Conservation (phyloP, 768 basidiomycete species). For the Galerina marginata region DNA sequence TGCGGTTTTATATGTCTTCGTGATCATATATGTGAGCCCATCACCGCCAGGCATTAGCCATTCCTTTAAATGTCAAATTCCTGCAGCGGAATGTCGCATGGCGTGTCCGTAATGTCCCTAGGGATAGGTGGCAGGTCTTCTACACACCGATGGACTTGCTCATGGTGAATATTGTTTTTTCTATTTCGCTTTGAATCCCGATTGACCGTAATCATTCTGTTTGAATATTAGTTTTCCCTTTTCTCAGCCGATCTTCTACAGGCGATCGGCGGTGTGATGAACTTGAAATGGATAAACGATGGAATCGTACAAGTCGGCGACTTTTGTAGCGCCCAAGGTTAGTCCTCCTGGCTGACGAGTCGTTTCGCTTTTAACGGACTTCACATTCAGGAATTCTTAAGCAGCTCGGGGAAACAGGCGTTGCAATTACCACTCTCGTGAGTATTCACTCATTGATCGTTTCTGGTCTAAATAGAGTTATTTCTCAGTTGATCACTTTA, state of each 20-base stretch:
- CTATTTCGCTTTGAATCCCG: too few species aligned
- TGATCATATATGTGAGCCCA: too few species aligned
- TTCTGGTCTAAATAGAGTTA: not conserved
- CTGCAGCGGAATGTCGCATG: too few species aligned
- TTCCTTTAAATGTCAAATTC: too few species aligned
- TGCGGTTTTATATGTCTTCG: too few species aligned
- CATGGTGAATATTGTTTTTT: too few species aligned
- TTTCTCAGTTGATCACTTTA: conserved; percentile 38
- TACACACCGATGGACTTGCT: too few species aligned
- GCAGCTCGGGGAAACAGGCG: conserved; percentile 48
- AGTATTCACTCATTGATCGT: conserved; percentile 2
- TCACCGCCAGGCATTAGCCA: too few species aligned
- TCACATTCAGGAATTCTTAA: conserved; percentile 36
- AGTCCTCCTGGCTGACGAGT: not conserved
- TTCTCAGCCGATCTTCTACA: conserved; percentile 42
- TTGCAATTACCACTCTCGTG: conserved; percentile 47
- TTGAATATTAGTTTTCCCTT: conserved; percentile 25
- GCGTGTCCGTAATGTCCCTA: too few species aligned
- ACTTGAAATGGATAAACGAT: conserved; percentile 40
- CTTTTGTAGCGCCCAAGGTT: conserved; percentile 45
- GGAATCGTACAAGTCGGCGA: conserved; percentile 38
- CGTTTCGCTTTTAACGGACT: too few species aligned
- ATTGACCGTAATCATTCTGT: too few species aligned
- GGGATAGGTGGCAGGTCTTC: too few species aligned
- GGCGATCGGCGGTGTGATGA: conserved; percentile 41